Conservation (phyloP, 2,329 filamentous ascomycete genomes). For the Aureobasidium sp. region DNA sequence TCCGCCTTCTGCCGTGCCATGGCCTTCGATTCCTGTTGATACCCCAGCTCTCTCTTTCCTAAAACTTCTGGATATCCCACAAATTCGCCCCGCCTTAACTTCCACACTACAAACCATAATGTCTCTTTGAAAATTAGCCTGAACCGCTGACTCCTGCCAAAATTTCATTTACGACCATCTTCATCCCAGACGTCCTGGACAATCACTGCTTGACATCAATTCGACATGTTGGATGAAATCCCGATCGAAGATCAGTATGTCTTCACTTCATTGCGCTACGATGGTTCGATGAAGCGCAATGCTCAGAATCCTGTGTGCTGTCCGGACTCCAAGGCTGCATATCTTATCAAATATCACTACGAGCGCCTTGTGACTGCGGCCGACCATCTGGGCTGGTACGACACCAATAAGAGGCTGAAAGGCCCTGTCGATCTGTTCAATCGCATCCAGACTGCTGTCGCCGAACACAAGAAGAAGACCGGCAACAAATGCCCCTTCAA, state of each 20-base stretch:
- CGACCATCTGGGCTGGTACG: slow-evolving; percentile 42
- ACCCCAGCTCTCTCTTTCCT: background rate
- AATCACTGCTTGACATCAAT: background rate
- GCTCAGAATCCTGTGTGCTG: slow-evolving; percentile 41
- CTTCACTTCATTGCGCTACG: slow-evolving; percentile 67
- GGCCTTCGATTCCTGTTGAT: background rate
- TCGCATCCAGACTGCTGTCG: slow-evolving; percentile 28
- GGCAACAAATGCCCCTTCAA: slow-evolving; percentile 19
- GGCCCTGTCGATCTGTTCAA: slow-evolving; percentile 29
- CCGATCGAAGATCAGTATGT: slow-evolving; percentile 33
- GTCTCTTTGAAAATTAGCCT: slow-evolving; percentile 11
- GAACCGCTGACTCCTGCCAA: background rate
- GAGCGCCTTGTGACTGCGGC: slow-evolving; percentile 65
- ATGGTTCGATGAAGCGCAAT: slow-evolving; percentile 39
- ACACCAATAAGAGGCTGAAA: slow-evolving; percentile 28
- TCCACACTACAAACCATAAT: slow-evolving; percentile 10
- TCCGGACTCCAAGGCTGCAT: slow-evolving; percentile 53
- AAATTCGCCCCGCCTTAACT: slow-evolving; percentile 6
- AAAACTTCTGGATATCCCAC: slow-evolving; percentile 2
- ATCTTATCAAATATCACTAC: slow-evolving; percentile 70
- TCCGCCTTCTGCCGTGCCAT: background rate
- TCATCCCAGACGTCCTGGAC: background rate
- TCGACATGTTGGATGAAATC: slow-evolving; percentile 16
- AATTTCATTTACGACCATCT: background rate
- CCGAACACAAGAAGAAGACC: slow-evolving; percentile 27